Evolutionary conservation across 306 rosid species (phyloP).

Genomic region (Gastrolobium bilobum): DNA sequence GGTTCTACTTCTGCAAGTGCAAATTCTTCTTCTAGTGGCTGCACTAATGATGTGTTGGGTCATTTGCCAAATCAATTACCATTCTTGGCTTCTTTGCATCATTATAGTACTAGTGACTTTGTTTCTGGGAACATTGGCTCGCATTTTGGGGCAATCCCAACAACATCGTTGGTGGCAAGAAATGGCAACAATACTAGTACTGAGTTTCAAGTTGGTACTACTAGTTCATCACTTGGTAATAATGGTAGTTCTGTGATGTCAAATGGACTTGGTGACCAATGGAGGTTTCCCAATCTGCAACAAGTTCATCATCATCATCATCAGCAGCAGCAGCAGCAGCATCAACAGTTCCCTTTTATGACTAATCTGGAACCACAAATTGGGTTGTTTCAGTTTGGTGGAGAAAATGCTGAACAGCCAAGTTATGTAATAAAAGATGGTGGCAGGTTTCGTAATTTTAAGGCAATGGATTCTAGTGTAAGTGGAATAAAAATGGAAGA

Average conservation of each 20-base stretch:
- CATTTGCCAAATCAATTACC: slow-evolving; percentile 65
- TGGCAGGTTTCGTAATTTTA: slow-evolving; percentile 54
- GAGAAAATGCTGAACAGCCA: slow-evolving; percentile 51
- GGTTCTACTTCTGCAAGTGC: slow-evolving; percentile 63
- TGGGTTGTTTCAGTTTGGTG: slow-evolving; percentile 64
- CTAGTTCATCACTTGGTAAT: slow-evolving; percentile 22
- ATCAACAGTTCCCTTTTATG: slow-evolving; percentile 73
- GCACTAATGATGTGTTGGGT: slow-evolving; percentile 54
- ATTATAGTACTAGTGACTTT: slow-evolving; percentile 49
- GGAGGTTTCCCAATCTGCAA: slow-evolving; percentile 63
- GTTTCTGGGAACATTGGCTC: slow-evolving; percentile 59
- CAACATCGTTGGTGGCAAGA: slow-evolving; percentile 48
- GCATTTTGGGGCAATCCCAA: slow-evolving; percentile 52
- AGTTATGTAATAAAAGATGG: slow-evolving; percentile 46
- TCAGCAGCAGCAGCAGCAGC: slow-evolving; percentile 52
- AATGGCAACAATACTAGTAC: slow-evolving; percentile 43
- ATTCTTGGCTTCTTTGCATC: slow-evolving; percentile 64
- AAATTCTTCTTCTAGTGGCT: slow-evolving; percentile 61
- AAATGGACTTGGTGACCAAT: slow-evolving; percentile 63
- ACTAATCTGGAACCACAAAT: slow-evolving; percentile 63
- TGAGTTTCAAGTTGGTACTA: slow-evolving; percentile 57
- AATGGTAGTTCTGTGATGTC: slow-evolving; percentile 45
- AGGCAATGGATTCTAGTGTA: slow-evolving; percentile 56
- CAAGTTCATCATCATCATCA: slow-evolving; percentile 67
- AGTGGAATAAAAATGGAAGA: slow-evolving; percentile 71